These are phyloP conservation scores for Monilinia vaccinii-corymbosi DNA, from an alignment of 2,329 filamentous ascomycete species.

Conservation along the genomic window DNA sequence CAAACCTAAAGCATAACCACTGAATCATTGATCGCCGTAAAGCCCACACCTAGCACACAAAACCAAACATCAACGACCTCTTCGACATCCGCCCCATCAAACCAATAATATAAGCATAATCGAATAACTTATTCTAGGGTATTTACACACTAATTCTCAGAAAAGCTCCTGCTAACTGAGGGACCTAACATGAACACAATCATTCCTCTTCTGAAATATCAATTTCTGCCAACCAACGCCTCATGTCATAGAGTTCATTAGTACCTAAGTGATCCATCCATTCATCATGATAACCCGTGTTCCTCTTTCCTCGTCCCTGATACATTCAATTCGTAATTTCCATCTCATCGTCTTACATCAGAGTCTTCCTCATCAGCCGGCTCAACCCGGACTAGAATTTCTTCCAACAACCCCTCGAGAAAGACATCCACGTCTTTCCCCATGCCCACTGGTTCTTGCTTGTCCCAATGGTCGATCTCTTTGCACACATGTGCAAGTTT, in stretches of 20 bases:
- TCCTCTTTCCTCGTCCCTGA: background rate
- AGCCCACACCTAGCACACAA: background rate
- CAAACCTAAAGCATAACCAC: background rate
- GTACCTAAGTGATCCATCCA: slow-evolving; percentile 6
- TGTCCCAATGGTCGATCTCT: slow-evolving; percentile 85
- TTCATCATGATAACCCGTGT: background rate
- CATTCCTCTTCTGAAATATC: background rate
- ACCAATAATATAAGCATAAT: background rate
- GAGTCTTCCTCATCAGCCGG: slow-evolving; percentile 47
- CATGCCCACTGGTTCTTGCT: slow-evolving; percentile 83
- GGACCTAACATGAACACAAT: background rate
- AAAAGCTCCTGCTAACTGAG: background rate
- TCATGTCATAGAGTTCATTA: slow-evolving; percentile 3
- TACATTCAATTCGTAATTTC: slow-evolving; percentile 2
- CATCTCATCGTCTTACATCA: slow-evolving; percentile 19
- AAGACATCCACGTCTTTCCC: slow-evolving; percentile 83
- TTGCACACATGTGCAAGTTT: slow-evolving; percentile 77
- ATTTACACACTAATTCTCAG: slow-evolving; percentile 9
- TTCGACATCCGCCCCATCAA: background rate
- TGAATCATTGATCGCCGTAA: background rate
- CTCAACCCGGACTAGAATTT: slow-evolving; percentile 86
- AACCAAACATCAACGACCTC: background rate
- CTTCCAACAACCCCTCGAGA: slow-evolving; percentile 84
- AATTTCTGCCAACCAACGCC: slow-evolving; percentile 10
- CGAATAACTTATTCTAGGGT: slow-evolving; percentile 11